phyloP scores from a whole-genome alignment of 2,329 filamentous ascomycete species.

The Colletotrichum destructivum region DNA sequence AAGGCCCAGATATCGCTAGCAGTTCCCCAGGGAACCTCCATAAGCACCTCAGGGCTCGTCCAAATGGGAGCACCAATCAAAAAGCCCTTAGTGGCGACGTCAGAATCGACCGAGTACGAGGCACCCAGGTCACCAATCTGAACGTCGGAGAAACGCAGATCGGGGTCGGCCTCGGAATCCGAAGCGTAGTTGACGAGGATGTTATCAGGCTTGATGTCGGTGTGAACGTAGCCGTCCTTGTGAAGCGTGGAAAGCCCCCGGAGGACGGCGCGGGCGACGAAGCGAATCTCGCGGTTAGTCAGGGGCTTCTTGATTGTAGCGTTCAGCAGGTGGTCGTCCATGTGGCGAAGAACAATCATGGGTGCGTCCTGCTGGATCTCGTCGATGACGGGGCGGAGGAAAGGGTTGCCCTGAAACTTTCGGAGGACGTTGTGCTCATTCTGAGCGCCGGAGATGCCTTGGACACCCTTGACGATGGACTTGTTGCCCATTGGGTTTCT shows the following conservation, averaged over 20 bases:
- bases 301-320: constrained; percentile 40
- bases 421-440: constrained; percentile 41
- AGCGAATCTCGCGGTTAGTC: constrained; percentile 40
- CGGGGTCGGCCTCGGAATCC: constrained; percentile 33
- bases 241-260: constrained; percentile 37
- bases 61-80: constrained; percentile 40
- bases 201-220: constrained; percentile 40
- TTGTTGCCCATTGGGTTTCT: constrained; percentile 39
- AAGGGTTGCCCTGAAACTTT: constrained; percentile 40
- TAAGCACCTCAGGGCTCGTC: constrained; percentile 38
- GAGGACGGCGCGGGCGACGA: constrained; percentile 39
- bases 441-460: constrained; percentile 38
- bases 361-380: constrained; percentile 41
- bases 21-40: constrained; percentile 61
- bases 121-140: constrained; percentile 39
- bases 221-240: constrained; percentile 39
- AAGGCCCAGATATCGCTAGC: constrained; percentile 89
- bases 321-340: constrained; percentile 40
- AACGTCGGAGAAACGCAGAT: constrained; percentile 38
- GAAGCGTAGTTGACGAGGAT: constrained; percentile 40
- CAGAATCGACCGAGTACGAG: constrained; percentile 37
- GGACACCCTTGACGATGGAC: constrained; percentile 41
- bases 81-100: constrained; percentile 37
- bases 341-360: constrained; percentile 40
- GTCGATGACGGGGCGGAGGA: constrained; percentile 41